Evolutionary conservation across 106 monocot species (phyloP), one percentile per base, ranked within the genome.

Genomic region (Allium fistulosum): DNA sequence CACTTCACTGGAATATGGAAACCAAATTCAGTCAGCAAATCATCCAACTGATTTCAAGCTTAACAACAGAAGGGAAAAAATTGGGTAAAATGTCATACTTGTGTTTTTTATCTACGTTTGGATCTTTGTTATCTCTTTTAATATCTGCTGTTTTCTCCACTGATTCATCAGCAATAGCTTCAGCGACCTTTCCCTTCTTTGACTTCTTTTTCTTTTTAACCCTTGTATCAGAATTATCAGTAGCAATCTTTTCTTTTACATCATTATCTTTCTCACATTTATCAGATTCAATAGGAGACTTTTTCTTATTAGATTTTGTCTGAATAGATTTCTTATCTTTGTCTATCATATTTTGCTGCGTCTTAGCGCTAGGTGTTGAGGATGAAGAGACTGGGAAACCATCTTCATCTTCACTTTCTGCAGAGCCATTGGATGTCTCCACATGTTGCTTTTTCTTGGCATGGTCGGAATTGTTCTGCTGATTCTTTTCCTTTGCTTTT

Each of bases 331-430:
- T 71, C 6, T 56, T 62, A 71, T 84, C 75, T 37, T 37, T 37
- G 2, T 37, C 37, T 37, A 37, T 37, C 37, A 37, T 37, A 37
- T 37, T 37, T 37, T 37, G 37, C 37, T 37, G 37, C 11, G 59
- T 50, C 28, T 71, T 70, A 12, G 53, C 3, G 53, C 79, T 83
- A 63, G 63, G 62, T 69, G 45, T 68, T 15, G 65, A 47, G 18
- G 75, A 69, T 55, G 53, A 55, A 17, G 71, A 78, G 74, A 86
- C 78, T 28, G 95, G 95, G 68, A 95, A 95, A 17, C 95, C 95
- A 86, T 95, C 91, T 65, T 91, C 95, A 84, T 95, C 91, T 78
- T 95, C 95, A 72, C 91, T 91, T 77, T 91, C 95, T 46, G 26
- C 37, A 55, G 76, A 6, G 11, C 59, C 56, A 9, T 69, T 72